Base-by-base conservation (phyloP, 257 asterid species). In the Jacaranda copaia region DNA sequence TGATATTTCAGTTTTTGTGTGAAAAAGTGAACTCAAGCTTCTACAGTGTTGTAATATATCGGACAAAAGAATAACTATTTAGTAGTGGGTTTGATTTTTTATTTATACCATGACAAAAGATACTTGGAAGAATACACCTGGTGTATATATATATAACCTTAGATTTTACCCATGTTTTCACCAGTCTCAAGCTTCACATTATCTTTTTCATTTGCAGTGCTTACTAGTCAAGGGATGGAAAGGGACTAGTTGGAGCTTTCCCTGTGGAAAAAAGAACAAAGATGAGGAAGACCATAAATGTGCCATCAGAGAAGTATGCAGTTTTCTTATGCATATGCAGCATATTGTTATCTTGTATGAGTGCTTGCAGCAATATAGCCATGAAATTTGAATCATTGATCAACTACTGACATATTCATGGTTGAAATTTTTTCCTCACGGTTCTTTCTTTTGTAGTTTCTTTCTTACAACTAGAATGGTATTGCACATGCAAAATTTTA, bases 181-280 rank as follows among this genome's bases (percentile, higher is more conserved):
- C 63, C 40, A 35, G n/a, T 20, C 73, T 62, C 51, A n/a, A 18
- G 42, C 66, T 14, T 51, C 36, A 3, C 3, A 18, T 68, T 42
- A 35, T 70, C 51, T 25, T 53, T 15, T 1, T 71, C 63, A n/a
- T 78, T 63, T 66, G 77, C 92, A 90, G 96, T 92, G 97, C 86
- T 72, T 92, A 59, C 86, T 92, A 65, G 97, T 90, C 73, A 92
- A 92, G 84, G 97, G 96, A 68, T 92, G 97, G 97, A 92, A 90
- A 83, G 97, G 97, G 68, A 79, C 88, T 65, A 92, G 96, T 85
- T 92, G 97, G 97, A 90, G 96, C 80, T 92, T 92, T 86, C 97
- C 97, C 12, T 93, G 95, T 71, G 97, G 97, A 18, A 92, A 92
- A 77, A 92, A 92, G 90, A 90, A 76, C 70, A 92, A 92, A 82